These are phyloP conservation scores for Rhizopus stolonifer DNA, from an alignment of 371 early-diverging fungal species.

Conservation along the genomic window DNA sequence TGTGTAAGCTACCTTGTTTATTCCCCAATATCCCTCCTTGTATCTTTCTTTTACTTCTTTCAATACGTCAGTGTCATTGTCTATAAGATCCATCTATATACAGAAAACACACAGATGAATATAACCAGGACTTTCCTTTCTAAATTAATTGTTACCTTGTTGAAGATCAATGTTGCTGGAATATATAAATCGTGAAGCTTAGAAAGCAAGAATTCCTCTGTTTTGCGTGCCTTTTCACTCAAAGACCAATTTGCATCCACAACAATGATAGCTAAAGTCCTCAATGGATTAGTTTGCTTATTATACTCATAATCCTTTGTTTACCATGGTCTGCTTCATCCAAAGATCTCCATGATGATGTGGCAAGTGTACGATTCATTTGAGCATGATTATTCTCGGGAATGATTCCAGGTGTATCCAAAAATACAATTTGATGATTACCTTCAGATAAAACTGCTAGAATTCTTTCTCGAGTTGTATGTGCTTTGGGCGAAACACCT, in stretches of 20 bases:
- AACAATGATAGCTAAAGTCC: conserved; percentile 49
- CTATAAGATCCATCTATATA: conserved; percentile 55
- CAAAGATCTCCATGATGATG: conserved; percentile 73
- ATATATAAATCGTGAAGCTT: conserved; percentile 41
- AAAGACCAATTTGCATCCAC: conserved; percentile 62
- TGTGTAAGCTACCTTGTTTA: conserved; percentile 40
- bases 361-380: conserved; percentile 64
- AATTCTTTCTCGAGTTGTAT: conserved; percentile 72
- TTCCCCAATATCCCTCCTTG: conserved; percentile 21
- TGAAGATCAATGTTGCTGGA: conserved; percentile 68
- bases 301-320: not conserved
- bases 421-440: conserved; percentile 60
- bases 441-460: conserved; percentile 58
- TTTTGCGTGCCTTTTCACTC: conserved; percentile 35
- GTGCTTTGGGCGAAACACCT: conserved; percentile 71
- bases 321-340: conserved; percentile 66
- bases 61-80: conserved; percentile 40
- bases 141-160: conserved; percentile 53
- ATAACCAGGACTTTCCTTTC: not conserved
- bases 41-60: conserved; percentile 34
- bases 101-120: not conserved
- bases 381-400: conserved; percentile 40
- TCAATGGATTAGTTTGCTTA: not conserved
- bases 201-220: conserved; percentile 61
- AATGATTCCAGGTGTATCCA: conserved; percentile 69